A percentile compares a stretch with the other conserved stretches of the same genome.
phyloP scores from a whole-genome alignment of 2,329 filamentous ascomycete species.

The Ophiostoma populinum region DNA sequence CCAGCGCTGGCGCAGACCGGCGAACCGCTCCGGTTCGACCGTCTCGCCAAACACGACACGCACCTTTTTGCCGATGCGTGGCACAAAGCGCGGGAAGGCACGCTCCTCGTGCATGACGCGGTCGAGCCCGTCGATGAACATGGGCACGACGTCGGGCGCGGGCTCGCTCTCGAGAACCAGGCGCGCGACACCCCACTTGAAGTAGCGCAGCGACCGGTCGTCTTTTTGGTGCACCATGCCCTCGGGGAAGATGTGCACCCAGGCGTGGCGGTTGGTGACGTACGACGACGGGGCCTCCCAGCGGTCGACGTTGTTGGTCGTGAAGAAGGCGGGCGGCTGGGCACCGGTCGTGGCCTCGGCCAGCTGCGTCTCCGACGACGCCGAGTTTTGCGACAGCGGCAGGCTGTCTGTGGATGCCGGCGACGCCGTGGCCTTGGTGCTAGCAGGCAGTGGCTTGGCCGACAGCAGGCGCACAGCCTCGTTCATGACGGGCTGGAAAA shows the following conservation, averaged over 20 bases:
- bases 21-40: conserved; percentile 61
- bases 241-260: conserved; percentile 94
- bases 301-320: conserved; percentile 46
- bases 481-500: conserved; percentile 77
- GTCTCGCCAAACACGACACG: conserved; percentile 64
- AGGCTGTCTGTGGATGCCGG: not conserved
- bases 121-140: conserved; percentile 87
- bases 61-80: conserved; percentile 53
- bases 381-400: not conserved
- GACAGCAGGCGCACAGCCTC: conserved; percentile 77
- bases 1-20: conserved; percentile 62
- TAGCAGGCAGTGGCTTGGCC: conserved; percentile 22
- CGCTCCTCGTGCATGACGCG: conserved; percentile 76
- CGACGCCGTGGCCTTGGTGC: not conserved
- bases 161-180: conserved; percentile 76
- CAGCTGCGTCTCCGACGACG: conserved; percentile 1
- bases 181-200: conserved; percentile 92
- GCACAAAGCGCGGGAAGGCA: conserved; percentile 62
- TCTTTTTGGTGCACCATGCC: conserved; percentile 83
- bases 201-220: conserved; percentile 70
- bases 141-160: conserved; percentile 74
- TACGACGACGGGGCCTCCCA: conserved; percentile 60
- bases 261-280: conserved; percentile 50
- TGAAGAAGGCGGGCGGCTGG: conserved; percentile 35
- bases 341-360: too few relatives aligned